Conservation (phyloP, 768 basidiomycete genomes). For the Rhizopogon vinicolor region DNA sequence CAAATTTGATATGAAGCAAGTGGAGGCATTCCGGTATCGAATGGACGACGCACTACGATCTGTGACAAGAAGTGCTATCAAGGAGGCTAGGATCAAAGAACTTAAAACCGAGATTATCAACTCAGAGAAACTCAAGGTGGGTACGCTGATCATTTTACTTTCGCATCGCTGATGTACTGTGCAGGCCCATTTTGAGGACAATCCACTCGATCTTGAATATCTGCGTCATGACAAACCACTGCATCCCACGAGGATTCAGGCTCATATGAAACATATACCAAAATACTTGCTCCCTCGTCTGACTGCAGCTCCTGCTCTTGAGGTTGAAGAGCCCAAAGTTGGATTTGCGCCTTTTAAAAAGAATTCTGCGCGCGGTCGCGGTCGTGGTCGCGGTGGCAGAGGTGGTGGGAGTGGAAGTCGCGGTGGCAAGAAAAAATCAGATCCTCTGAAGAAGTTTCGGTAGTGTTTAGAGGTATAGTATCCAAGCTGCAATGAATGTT, state of each 20-base stretch:
- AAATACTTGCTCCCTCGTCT: conserved; percentile 87
- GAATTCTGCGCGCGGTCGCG: conserved; percentile 37
- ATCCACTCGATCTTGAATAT: conserved; percentile 89
- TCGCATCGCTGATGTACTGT: conserved; percentile 2
- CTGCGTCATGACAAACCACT: conserved; percentile 92
- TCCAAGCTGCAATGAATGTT: background rate
- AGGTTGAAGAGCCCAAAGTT: conserved; percentile 32
- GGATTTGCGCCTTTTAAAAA: conserved; percentile 78
- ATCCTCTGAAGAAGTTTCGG: conserved; percentile 79
- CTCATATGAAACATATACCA: conserved; percentile 96
- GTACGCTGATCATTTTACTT: conserved; percentile 10
- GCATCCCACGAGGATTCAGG: conserved; percentile 83
- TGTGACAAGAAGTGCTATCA: conserved; percentile 81
- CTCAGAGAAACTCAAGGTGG: conserved; percentile 93
- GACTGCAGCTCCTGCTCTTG: conserved; percentile 40
- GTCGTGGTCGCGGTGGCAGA: conserved; percentile 47
- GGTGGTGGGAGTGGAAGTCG: conserved; percentile 31
- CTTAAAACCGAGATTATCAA: conserved; percentile 91
- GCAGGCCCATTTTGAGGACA: conserved; percentile 97
- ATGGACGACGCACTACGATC: conserved; percentile 94
- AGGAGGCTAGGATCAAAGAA: conserved; percentile 92
- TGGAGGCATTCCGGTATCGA: conserved; percentile 95
- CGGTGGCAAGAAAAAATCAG: conserved; percentile 73
- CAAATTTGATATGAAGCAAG: conserved; percentile 91
- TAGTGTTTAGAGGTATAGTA: conserved; percentile 3